Conservation (phyloP, 352 stramenopile genomes). For the Pythium chondricola region DNA sequence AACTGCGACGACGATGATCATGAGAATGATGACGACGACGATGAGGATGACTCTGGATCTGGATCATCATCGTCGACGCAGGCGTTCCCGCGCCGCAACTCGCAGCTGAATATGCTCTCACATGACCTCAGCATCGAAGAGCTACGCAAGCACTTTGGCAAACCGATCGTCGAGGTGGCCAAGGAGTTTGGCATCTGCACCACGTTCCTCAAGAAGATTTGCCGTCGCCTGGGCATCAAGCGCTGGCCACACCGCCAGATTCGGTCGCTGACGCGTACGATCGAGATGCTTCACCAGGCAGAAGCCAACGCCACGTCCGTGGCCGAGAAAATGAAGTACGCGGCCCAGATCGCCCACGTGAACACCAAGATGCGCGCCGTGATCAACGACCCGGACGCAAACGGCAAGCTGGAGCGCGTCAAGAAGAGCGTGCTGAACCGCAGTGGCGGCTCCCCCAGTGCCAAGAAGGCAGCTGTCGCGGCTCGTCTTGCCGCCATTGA, state of each 20-base stretch:
- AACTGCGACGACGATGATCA: not conserved
- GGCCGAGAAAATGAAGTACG: slow-evolving; percentile 46
- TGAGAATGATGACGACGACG: not conserved
- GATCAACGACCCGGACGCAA: slow-evolving; percentile 57
- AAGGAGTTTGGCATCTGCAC: slow-evolving; percentile 65
- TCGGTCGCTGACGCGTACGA: slow-evolving; percentile 56
- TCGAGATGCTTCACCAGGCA: slow-evolving; percentile 69
- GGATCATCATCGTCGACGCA: not conserved
- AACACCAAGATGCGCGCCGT: slow-evolving; percentile 62
- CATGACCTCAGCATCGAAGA: slow-evolving; percentile 52
- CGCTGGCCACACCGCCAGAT: slow-evolving; percentile 66
- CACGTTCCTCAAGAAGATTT: slow-evolving; percentile 78
- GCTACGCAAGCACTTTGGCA: slow-evolving; percentile 53
- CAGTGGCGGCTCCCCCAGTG: slow-evolving; percentile 1
- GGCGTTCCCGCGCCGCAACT: slow-evolving; percentile 25
- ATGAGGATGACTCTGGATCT: not conserved
- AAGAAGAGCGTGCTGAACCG: slow-evolving; percentile 41
- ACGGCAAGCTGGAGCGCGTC: slow-evolving; percentile 50
- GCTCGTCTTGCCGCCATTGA: not conserved
- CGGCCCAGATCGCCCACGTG: slow-evolving; percentile 47
- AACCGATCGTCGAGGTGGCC: slow-evolving; percentile 62
- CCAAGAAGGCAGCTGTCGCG: not conserved
- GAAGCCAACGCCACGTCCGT: slow-evolving; percentile 32
- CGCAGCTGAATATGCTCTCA: slow-evolving; percentile 41
- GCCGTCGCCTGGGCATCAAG: slow-evolving; percentile 54